phyloP scores from a whole-genome alignment of 306 rosid genomes.

The Ormosia emarginata region DNA sequence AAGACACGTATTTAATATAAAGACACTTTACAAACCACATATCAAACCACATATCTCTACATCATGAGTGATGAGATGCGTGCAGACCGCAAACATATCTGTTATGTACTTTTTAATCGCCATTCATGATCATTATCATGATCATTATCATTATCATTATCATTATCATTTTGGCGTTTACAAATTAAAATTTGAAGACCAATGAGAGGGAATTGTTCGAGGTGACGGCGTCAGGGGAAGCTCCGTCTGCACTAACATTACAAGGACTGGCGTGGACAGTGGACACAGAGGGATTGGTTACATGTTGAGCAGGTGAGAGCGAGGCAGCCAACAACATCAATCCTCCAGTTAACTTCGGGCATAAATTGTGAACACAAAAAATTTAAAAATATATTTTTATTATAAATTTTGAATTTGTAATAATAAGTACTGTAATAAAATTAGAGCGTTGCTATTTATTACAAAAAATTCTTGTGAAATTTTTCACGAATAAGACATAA shows the following conservation, averaged over 20 bases:
- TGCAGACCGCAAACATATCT: neutral
- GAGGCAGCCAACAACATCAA: neutral
- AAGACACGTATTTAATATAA: no score
- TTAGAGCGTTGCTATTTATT: no score
- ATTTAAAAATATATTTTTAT: no score
- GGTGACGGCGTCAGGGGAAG: neutral
- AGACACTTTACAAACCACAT: no score
- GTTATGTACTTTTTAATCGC: conserved; percentile 27
- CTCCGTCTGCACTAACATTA: neutral
- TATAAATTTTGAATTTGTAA: no score
- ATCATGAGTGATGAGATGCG: neutral
- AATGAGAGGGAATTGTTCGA: neutral
- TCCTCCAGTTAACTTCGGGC: neutral
- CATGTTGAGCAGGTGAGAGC: neutral
- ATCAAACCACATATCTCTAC: no score
- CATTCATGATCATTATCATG: neutral
- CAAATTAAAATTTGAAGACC: neutral
- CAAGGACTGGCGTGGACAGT: neutral
- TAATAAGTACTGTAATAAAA: no score
- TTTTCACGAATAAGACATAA: no score
- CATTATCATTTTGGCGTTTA: neutral
- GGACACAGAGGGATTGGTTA: neutral
- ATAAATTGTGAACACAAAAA: no score
- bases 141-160: neutral
- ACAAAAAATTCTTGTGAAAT: no score